phyloP scores from a whole-genome alignment of 2,329 filamentous ascomycete species.

The Pseudogymnoascus sp. region DNA sequence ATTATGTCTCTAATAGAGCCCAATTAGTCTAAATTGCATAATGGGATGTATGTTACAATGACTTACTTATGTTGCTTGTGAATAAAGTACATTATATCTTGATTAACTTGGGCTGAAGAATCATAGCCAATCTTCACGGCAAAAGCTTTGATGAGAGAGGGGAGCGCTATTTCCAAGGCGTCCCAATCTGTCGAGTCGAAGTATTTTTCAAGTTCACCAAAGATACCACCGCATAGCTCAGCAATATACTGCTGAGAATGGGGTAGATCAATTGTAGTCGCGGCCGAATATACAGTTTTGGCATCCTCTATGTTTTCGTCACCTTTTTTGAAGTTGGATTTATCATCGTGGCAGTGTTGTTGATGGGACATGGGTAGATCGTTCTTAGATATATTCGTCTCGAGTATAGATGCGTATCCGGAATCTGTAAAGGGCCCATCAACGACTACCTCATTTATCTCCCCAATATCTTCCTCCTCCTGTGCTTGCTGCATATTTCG shows the following conservation, averaged over 20 bases:
- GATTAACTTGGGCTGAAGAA: conserved; percentile 5
- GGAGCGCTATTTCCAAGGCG: not conserved
- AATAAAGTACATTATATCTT: conserved; percentile 14
- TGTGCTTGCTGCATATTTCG: too few relatives aligned
- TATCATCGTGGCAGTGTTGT: not conserved
- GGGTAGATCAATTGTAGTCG: not conserved
- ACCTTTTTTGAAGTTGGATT: not conserved
- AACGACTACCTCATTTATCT: not conserved
- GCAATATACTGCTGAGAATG: conserved; percentile 11
- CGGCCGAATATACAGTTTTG: not conserved
- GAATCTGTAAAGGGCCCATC: not conserved
- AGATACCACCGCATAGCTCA: conserved; percentile 13
- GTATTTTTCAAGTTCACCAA: not conserved
- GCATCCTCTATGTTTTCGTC: not conserved
- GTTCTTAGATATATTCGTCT: not conserved
- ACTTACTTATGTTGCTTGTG: conserved; percentile 13
- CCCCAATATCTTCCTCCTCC: not conserved
- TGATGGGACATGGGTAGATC: not conserved
- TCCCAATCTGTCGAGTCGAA: conserved; percentile 8
- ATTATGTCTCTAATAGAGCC: not conserved
- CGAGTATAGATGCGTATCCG: not conserved
- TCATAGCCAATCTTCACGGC: conserved; percentile 14
- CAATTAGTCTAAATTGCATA: not conserved
- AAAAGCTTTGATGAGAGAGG: conserved; percentile 15
- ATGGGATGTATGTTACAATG: not conserved